These are phyloP conservation scores for Candida loeiensis DNA, from an alignment of 805 yeast genomes.

Conservation along the genomic window DNA sequence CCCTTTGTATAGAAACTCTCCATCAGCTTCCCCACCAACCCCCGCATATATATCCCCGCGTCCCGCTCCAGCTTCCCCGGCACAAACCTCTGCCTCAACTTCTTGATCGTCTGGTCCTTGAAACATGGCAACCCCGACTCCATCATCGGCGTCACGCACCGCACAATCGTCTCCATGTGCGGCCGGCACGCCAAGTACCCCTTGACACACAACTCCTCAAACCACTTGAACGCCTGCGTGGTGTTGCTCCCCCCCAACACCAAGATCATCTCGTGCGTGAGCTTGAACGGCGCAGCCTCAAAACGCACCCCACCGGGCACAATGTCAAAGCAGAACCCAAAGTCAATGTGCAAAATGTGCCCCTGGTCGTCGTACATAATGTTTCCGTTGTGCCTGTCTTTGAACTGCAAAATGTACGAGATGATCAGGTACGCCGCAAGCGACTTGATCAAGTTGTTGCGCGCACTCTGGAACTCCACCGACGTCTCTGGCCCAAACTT, in stretches of 20 bases:
- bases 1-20: slow-evolving; percentile 91
- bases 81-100: slow-evolving; percentile 73
- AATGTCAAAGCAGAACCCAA: slow-evolving; percentile 97
- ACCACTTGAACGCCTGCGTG: slow-evolving; percentile 88
- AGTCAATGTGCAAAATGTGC: slow-evolving; percentile 92
- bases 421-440: slow-evolving; percentile 92
- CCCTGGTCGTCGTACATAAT: slow-evolving; percentile 95
- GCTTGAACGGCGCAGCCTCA: slow-evolving; percentile 96
- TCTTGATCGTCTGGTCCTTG: slow-evolving; percentile 81
- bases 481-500: slow-evolving; percentile 95
- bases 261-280: slow-evolving; percentile 92
- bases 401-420: slow-evolving; percentile 86
- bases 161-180: slow-evolving; percentile 77
- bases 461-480: slow-evolving; percentile 83
- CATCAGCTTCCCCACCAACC: slow-evolving; percentile 72
- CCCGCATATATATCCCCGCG: slow-evolving; percentile 74
- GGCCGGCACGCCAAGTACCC: slow-evolving; percentile 88
- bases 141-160: slow-evolving; percentile 87
- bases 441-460: slow-evolving; percentile 89
- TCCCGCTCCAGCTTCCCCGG: slow-evolving; percentile 79
- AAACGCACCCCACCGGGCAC: slow-evolving; percentile 98
- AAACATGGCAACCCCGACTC: slow-evolving; percentile 96
- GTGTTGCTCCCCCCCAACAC: slow-evolving; percentile 89
- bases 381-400: slow-evolving; percentile 98
- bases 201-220: slow-evolving; percentile 91